These are phyloP conservation scores for Cornus suecica DNA, from an alignment of 148 eudicot species.

Conservation along the genomic window DNA sequence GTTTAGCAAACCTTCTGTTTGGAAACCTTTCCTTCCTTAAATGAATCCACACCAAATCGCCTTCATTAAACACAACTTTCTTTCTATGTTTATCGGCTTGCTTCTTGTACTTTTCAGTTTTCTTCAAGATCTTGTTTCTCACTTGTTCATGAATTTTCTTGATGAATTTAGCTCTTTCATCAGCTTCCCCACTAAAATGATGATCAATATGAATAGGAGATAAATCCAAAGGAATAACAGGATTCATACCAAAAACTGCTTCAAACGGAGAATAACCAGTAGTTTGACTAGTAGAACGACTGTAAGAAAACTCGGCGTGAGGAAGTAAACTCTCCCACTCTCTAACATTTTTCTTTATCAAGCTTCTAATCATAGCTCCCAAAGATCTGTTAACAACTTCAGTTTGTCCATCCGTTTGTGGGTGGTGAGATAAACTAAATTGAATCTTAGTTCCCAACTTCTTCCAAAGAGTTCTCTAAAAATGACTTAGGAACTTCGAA, in stretches of 20 bases:
- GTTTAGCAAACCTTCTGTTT: background rate
- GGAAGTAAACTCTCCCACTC: too few species aligned
- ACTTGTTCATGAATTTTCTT: background rate
- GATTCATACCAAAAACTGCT: background rate
- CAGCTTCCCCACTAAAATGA: background rate
- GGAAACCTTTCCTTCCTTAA: background rate
- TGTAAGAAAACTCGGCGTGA: background rate
- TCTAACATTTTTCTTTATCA: too few species aligned
- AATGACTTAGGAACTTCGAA: too few species aligned
- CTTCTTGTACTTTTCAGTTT: background rate
- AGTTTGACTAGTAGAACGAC: background rate
- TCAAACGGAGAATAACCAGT: background rate
- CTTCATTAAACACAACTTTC: background rate
- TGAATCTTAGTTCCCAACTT: too few species aligned
- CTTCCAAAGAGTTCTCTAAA: too few species aligned
- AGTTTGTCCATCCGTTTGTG: too few species aligned
- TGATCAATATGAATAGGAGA: background rate
- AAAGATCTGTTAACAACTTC: too few species aligned
- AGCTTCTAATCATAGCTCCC: too few species aligned
- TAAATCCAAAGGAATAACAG: background rate
- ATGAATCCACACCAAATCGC: constrained; percentile 5
- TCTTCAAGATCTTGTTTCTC: background rate
- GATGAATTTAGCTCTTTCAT: background rate
- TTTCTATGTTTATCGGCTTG: background rate
- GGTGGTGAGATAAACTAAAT: too few species aligned